phyloP scores from a whole-genome alignment of 2,329 filamentous ascomycete species.

The Fusarium torreyae region DNA sequence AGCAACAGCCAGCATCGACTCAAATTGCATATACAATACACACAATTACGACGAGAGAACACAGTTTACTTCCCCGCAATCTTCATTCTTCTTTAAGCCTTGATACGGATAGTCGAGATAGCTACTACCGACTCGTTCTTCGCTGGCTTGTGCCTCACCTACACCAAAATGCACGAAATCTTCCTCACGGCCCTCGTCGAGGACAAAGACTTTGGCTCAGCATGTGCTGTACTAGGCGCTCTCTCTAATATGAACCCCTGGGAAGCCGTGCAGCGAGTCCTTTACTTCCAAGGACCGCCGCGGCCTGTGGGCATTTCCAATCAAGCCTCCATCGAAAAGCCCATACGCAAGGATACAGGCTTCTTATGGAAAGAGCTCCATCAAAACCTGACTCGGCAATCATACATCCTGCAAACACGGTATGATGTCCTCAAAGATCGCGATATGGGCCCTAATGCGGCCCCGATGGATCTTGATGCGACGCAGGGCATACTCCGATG shows the following conservation, averaged over 20 bases:
- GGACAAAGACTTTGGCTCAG: slow-evolving; percentile 64
- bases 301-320: slow-evolving; percentile 63
- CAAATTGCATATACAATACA: neutral
- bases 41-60: neutral
- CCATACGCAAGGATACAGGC: slow-evolving; percentile 55
- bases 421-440: slow-evolving; percentile 67
- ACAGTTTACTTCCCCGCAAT: neutral
- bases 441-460: slow-evolving; percentile 60
- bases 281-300: slow-evolving; percentile 67
- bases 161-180: slow-evolving; percentile 64
- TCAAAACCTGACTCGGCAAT: slow-evolving; percentile 69
- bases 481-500: slow-evolving; percentile 67
- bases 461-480: slow-evolving; percentile 59
- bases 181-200: slow-evolving; percentile 70
- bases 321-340: slow-evolving; percentile 57
- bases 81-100: neutral
- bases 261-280: slow-evolving; percentile 64
- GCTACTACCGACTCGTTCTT: too few relatives aligned
- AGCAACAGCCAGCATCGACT: neutral
- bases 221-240: slow-evolving; percentile 69
- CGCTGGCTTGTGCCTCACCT: neutral
- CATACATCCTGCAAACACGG: slow-evolving; percentile 69
- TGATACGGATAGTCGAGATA: neutral
- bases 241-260: slow-evolving; percentile 70
- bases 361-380: slow-evolving; percentile 68